Conservation (phyloP, 805 yeast species). For the Teunomyces kruisii region DNA sequence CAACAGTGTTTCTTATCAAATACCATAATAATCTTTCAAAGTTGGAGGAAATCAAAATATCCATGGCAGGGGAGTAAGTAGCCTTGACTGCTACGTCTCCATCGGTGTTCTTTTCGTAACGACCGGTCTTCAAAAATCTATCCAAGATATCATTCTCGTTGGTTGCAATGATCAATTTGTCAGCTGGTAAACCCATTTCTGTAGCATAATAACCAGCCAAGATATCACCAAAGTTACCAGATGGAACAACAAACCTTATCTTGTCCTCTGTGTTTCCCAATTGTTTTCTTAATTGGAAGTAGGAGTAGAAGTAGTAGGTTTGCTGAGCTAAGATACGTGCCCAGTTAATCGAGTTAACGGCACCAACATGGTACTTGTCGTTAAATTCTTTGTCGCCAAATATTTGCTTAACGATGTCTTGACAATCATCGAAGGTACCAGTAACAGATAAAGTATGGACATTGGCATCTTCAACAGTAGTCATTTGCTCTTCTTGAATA, state of each 20-base stretch:
- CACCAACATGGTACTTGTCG: constrained; percentile 89
- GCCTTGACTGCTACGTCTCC: constrained; percentile 58
- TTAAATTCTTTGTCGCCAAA: constrained; percentile 91
- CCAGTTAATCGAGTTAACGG: constrained; percentile 98
- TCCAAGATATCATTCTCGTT: constrained; percentile 93
- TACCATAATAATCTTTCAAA: constrained; percentile 97
- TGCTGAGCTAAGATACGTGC: constrained; percentile 97
- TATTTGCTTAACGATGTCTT: constrained; percentile 89
- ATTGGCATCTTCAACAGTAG: constrained; percentile 88
- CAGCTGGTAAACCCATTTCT: constrained; percentile 92
- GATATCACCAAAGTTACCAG: constrained; percentile 98
- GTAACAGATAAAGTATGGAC: constrained; percentile 94
- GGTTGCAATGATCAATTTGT: constrained; percentile 87
- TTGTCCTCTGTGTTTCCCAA: constrained; percentile 35
- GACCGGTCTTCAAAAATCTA: constrained; percentile 85
- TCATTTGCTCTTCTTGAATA: constrained; percentile 97
- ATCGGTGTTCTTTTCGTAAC: constrained; percentile 68
- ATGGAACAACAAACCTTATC: constrained; percentile 89
- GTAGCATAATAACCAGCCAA: constrained; percentile 95
- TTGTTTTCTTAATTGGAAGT: constrained; percentile 62
- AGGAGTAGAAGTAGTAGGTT: constrained; percentile 92
- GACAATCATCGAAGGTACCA: constrained; percentile 98
- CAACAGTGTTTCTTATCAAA: constrained; percentile 71
- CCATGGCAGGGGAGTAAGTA: constrained; percentile 98
- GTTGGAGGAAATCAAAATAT: constrained; percentile 90